Evolutionary conservation across 2,329 filamentous ascomycete genomes (phyloP).

Genomic region (Acephala macrosclerotiorum): DNA sequence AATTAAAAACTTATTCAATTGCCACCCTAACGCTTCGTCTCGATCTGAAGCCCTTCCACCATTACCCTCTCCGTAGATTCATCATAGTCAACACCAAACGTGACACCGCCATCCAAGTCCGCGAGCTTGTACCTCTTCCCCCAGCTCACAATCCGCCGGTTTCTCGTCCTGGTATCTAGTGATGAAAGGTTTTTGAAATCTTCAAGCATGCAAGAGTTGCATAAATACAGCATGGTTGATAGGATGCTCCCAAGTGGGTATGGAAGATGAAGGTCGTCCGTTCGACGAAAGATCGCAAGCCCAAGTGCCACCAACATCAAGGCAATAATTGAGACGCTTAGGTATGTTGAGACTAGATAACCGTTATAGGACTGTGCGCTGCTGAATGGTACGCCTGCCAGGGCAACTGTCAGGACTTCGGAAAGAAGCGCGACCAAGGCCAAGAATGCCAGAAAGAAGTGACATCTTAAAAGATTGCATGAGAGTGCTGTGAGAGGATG

Average conservation of each 20-base stretch:
- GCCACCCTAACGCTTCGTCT: neutral
- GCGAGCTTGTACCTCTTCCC: conserved; percentile 3
- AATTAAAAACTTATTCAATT: no score
- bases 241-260: neutral
- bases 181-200: neutral
- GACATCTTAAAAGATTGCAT: neutral
- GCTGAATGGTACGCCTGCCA: conserved; percentile 11
- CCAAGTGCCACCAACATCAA: conserved; percentile 12
- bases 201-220: conserved; percentile 5
- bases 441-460: conserved; percentile 8
- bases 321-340: conserved; percentile 4
- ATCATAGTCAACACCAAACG: conserved; percentile 17
- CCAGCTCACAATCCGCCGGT: conserved; percentile 2
- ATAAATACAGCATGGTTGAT: neutral
- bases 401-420: conserved; percentile 7
- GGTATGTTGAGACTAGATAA: conserved; percentile 8
- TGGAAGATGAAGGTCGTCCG: conserved; percentile 3
- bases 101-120: conserved; percentile 13
- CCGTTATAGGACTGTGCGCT: conserved; percentile 7
- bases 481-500: conserved; percentile 8
- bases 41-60: neutral
- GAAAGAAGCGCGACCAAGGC: neutral
- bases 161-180: conserved; percentile 9
- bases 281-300: conserved; percentile 9
- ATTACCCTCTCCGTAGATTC: conserved; percentile 7